A percentile compares a stretch with the other conserved stretches of the same genome.
These are phyloP conservation scores for Triangularia setosa DNA, from an alignment of 2,329 filamentous ascomycete species.

Conservation along the genomic window DNA sequence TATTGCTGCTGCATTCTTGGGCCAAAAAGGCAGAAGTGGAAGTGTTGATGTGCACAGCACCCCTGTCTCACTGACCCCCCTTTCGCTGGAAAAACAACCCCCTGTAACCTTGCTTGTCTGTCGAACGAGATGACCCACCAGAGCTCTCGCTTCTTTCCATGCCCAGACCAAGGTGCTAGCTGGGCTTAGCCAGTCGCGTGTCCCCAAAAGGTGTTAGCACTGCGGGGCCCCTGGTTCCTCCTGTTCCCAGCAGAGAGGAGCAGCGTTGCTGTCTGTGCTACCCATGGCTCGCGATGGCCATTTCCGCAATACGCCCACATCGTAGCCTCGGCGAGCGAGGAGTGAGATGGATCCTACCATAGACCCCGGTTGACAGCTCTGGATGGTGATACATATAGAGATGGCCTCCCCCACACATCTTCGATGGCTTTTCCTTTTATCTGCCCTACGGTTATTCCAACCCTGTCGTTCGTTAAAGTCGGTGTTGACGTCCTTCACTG, in stretches of 20 bases:
- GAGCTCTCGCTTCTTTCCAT: conserved; percentile 15
- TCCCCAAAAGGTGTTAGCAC: conserved; percentile 6
- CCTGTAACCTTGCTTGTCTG: conserved; percentile 7
- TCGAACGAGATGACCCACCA: conserved; percentile 9
- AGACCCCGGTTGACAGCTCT: background rate
- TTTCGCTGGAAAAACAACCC: background rate
- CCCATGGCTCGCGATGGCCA: background rate
- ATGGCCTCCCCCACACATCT: conserved; percentile 5
- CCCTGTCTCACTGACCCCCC: conserved; percentile 9
- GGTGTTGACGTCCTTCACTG: conserved; percentile 17
- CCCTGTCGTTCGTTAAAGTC: conserved; percentile 24
- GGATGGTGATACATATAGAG: conserved; percentile 14
- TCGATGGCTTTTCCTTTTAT: conserved; percentile 1
- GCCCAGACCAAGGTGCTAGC: conserved; percentile 15
- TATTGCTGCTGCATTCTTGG: background rate
- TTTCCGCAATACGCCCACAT: background rate
- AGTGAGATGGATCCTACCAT: background rate
- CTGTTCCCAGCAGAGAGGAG: conserved; percentile 11
- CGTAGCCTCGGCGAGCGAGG: background rate
- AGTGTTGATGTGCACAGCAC: background rate
- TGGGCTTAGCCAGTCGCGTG: conserved; percentile 4
- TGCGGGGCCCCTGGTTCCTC: conserved; percentile 11
- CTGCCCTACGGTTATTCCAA: conserved; percentile 10
- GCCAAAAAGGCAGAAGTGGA: background rate
- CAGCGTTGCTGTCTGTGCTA: background rate